Conservation (phyloP, 352 stramenopile genomes). For the Thraustochytrium sp. region DNA sequence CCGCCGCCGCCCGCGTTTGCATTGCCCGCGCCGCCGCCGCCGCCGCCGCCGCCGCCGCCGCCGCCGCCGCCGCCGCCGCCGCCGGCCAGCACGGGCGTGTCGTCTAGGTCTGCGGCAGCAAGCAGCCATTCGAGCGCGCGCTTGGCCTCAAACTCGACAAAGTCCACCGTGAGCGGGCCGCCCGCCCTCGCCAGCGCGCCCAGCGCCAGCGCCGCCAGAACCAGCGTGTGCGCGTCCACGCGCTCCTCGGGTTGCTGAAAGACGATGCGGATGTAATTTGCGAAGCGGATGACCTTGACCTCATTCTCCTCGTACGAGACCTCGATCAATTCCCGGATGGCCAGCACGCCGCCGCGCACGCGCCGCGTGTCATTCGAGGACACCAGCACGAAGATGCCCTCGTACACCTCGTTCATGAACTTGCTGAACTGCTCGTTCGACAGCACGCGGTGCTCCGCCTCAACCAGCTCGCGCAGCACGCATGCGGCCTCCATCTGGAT, state of each 20-base stretch:
- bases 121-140: constrained; percentile 79
- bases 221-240: constrained; percentile 59
- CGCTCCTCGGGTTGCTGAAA: constrained; percentile 60
- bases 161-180: constrained; percentile 72
- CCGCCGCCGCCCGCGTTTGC: too few relatives aligned
- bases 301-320: constrained; percentile 60
- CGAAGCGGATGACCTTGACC: constrained; percentile 78
- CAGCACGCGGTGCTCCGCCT: constrained; percentile 13
- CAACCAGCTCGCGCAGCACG: constrained; percentile 4
- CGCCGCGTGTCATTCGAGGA: not conserved
- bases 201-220: constrained; percentile 66
- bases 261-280: constrained; percentile 78
- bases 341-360: constrained; percentile 58
- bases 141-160: constrained; percentile 84
- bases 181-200: constrained; percentile 71
- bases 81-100: not conserved
- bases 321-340: constrained; percentile 70
- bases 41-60: not conserved
- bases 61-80: not conserved
- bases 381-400: not conserved
- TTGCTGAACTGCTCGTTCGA: constrained; percentile 37
- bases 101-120: not conserved
- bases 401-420: constrained; percentile 38
- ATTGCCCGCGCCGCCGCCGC: too few relatives aligned
- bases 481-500: not conserved